Base-by-base conservation (phyloP, 2,329 filamentous ascomycete species). In the Aureobasidium sp. region DNA sequence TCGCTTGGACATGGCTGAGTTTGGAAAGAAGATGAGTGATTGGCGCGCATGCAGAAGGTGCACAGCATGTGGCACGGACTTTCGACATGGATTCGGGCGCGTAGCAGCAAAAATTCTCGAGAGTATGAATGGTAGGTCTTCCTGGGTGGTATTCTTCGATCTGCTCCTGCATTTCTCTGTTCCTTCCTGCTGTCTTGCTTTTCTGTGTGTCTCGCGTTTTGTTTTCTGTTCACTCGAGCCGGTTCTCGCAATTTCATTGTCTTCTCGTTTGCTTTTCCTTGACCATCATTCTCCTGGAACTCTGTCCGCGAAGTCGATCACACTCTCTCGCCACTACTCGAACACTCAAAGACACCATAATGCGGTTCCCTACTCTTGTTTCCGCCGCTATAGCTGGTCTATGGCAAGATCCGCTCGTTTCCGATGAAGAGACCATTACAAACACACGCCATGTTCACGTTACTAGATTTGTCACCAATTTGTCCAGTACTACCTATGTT, bases 361-460 rank as follows among this genome's bases (percentile, higher is more conserved):
- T 64, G 60, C 48, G 50, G 11, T 29, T 64, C 8, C 48, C 60
- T 29, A 55, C 60, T 29, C 15, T 55, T 31, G 38, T 36, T 23
- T 55, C 55, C n/a, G 60, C 60, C 29, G 60, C 60, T 15, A 38
- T 55, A 55, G 60, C 60, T 27, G 60, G 60, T n/a, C 60, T 64
- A 55, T 64, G 60, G 60, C 60, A 64, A 50, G 50, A 64, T 27
- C 50, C 60, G 33, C 60, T 64, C 60, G 9, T n/a, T 64, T 13
- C 50, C 10, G 29, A 54, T 11, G 38, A 62, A 42, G 36, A 55
- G 25, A 53, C 36, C n/a, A 36, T 53, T 13, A 50, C 58, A 15
- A 62, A 48, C 48, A 62, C 59, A 1, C 45, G 36, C 27, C 48
- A 53, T 33, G n/a, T 53, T 5, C 59, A 62, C 8, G n/a, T 62